phyloP scores from a whole-genome alignment of 352 stramenopile species.

The Globisporangium nagaii region DNA sequence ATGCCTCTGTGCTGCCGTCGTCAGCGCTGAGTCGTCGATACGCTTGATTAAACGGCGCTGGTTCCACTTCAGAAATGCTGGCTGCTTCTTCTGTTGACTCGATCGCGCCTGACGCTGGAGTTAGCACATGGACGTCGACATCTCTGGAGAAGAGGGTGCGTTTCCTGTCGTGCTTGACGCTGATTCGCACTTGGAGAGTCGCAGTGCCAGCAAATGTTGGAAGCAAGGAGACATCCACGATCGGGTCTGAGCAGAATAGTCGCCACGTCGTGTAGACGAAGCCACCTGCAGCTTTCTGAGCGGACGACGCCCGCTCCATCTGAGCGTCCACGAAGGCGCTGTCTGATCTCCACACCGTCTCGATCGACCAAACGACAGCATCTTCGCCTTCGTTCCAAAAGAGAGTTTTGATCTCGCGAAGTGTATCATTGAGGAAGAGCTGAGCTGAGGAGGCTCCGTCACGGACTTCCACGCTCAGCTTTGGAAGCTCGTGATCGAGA shows the following conservation, averaged over 20 bases:
- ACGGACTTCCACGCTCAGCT: not conserved
- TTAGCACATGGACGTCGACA: not conserved
- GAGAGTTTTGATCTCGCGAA: slow-evolving; percentile 9
- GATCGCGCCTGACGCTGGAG: not conserved
- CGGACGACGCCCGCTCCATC: slow-evolving; percentile 14
- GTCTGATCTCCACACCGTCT: slow-evolving; percentile 8
- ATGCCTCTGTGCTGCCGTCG: not conserved
- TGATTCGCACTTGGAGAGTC: slow-evolving; percentile 10
- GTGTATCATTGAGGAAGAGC: slow-evolving; percentile 11
- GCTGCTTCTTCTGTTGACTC: not conserved
- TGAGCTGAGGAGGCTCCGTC: not conserved
- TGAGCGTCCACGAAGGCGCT: slow-evolving; percentile 10
- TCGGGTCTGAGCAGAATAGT: slow-evolving; percentile 10
- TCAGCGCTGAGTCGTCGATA: not conserved
- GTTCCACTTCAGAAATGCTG: not conserved
- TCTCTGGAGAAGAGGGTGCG: slow-evolving; percentile 2
- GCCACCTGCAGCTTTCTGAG: not conserved
- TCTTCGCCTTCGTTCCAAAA: not conserved
- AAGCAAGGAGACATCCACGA: slow-evolving; percentile 8
- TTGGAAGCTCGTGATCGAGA: not conserved
- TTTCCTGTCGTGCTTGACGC: not conserved
- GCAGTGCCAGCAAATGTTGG: slow-evolving; percentile 7
- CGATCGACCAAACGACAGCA: slow-evolving; percentile 15
- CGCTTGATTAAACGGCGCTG: not conserved
- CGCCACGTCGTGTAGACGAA: slow-evolving; percentile 16